Percentiles rank a stretch among this genome's conserved stretches.
phyloP scores from a whole-genome alignment of 2,329 filamentous ascomycete species.

The Xylogone sp. region DNA sequence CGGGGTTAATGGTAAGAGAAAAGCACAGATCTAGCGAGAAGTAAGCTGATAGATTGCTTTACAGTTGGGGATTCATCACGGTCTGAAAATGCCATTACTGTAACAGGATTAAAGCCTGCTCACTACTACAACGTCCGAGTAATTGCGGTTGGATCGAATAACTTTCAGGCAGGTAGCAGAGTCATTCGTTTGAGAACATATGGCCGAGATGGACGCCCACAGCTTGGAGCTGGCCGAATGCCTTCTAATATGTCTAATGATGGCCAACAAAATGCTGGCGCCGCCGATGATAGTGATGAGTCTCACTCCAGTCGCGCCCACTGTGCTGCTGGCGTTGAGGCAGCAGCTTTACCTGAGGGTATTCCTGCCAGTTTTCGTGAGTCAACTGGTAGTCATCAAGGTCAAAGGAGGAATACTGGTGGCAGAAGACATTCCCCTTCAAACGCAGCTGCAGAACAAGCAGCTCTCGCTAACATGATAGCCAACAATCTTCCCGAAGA shows the following conservation, averaged over 20 bases:
- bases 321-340: conserved; percentile 58
- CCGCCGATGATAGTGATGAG: conserved; percentile 45
- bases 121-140: conserved; percentile 93
- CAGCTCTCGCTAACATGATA: conserved; percentile 34
- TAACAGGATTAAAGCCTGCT: conserved; percentile 80
- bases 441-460: conserved; percentile 35
- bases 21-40: conserved; percentile 1
- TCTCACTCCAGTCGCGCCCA: conserved; percentile 32
- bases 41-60: conserved; percentile 14
- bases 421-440: conserved; percentile 75
- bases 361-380: conserved; percentile 63
- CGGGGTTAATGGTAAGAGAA: conserved; percentile 72
- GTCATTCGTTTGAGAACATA: conserved; percentile 81
- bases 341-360: conserved; percentile 57
- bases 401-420: conserved; percentile 61
- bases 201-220: conserved; percentile 59
- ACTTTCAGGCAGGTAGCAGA: conserved; percentile 86
- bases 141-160: conserved; percentile 84
- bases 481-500: conserved; percentile 54
- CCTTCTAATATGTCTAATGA: conserved; percentile 53
- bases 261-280: conserved; percentile 38
- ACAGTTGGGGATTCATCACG: conserved; percentile 80
- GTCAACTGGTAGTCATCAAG: conserved; percentile 49
- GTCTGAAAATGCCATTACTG: conserved; percentile 82
- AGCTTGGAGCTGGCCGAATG: conserved; percentile 51